Conservation (phyloP, 1,139 yeast species). For the Arxiozyma bovina region DNA sequence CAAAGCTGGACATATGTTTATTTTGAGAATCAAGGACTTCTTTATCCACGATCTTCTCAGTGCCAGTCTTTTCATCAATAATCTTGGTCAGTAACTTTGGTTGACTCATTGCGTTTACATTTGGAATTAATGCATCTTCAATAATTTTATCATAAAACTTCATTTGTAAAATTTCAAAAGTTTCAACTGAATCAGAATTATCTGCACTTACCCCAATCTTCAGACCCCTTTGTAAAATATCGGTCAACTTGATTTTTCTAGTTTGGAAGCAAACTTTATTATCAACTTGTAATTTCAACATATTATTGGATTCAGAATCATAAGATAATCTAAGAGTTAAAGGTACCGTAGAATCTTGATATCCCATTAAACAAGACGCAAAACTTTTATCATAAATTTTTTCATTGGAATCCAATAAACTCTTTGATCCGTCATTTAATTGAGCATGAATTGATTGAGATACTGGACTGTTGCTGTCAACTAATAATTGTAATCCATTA, state of each 20-base stretch:
- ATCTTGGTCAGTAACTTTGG: slow-evolving; percentile 31
- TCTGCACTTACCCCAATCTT: slow-evolving; percentile 49
- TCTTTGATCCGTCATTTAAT: slow-evolving; percentile 42
- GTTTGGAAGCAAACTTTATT: slow-evolving; percentile 65
- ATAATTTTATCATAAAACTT: slow-evolving; percentile 46
- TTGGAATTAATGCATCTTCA: slow-evolving; percentile 48
- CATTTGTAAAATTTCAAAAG: slow-evolving; percentile 51
- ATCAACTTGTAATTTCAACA: slow-evolving; percentile 59
- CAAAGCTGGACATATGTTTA: slow-evolving; percentile 21
- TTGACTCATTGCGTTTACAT: slow-evolving; percentile 45
- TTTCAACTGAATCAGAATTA: slow-evolving; percentile 37
- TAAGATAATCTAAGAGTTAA: slow-evolving; percentile 57
- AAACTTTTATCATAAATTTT: slow-evolving; percentile 33
- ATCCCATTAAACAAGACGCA: slow-evolving; percentile 51
- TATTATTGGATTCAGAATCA: slow-evolving; percentile 33
- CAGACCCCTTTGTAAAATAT: slow-evolving; percentile 7
- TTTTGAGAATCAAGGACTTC: slow-evolving; percentile 22
- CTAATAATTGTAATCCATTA: slow-evolving; percentile 53
- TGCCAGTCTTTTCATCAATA: slow-evolving; percentile 28
- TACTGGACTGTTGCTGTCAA: slow-evolving; percentile 44
- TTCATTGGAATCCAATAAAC: slow-evolving; percentile 7
- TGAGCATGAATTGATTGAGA: slow-evolving; percentile 40
- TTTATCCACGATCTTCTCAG: slow-evolving; percentile 25
- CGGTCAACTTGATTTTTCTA: slow-evolving; percentile 35
- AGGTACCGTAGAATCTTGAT: slow-evolving; percentile 62